These are phyloP conservation scores for Daedaleopsis sinensis DNA, from an alignment of 768 basidiomycete genomes.

Conservation along the genomic window DNA sequence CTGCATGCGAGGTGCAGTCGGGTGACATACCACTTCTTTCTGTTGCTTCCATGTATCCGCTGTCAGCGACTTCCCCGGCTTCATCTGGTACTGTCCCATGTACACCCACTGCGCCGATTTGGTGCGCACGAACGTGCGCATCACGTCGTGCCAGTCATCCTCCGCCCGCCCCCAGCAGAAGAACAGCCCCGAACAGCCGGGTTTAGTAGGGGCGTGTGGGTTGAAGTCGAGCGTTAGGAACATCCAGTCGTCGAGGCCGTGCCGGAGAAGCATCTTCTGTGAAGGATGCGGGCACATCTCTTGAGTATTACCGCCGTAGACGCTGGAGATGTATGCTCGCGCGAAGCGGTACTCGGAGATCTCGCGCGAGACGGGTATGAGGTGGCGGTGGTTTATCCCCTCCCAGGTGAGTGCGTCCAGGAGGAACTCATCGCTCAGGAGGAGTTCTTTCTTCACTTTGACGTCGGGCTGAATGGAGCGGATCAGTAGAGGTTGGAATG, in stretches of 20 bases:
- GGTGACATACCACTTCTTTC: neutral
- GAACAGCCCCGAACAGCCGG: neutral
- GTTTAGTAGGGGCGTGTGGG: neutral
- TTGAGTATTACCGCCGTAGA: neutral
- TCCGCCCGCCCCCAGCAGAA: neutral
- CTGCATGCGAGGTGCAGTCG: neutral
- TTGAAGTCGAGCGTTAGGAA: neutral
- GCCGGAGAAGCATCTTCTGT: neutral
- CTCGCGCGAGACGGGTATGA: neutral
- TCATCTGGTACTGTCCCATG: neutral
- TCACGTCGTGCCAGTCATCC: neutral
- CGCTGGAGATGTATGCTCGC: neutral
- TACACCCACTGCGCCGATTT: neutral
- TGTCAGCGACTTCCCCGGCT: neutral
- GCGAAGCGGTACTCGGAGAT: neutral
- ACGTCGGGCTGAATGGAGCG: neutral
- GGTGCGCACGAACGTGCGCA: neutral
- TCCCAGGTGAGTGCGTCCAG: constrained; percentile 3
- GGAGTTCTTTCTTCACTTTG: constrained; percentile 2
- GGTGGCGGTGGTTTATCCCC: neutral
- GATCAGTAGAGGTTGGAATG: neutral
- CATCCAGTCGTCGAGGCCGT: neutral
- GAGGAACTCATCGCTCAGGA: constrained; percentile 6
- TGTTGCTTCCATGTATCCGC: neutral
- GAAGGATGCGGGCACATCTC: neutral